These are phyloP conservation scores for Tricholoma terreum DNA, from an alignment of 768 basidiomycete genomes.

Conservation along the genomic window DNA sequence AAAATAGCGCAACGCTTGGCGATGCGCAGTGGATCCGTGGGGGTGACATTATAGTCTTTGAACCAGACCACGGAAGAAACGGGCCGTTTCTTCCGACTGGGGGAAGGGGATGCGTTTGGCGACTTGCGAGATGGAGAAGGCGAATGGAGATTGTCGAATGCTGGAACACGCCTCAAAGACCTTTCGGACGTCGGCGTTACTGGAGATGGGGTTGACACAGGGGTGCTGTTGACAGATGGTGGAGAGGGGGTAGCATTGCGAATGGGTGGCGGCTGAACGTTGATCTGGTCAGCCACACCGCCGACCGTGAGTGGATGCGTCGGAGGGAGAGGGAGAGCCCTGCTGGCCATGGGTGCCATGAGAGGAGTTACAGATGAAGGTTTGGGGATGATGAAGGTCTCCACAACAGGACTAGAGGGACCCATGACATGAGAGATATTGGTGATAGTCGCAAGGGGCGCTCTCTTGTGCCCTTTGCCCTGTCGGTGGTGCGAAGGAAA, in stretches of 20 bases:
- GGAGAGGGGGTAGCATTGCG: neutral
- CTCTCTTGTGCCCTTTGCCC: slow-evolving; percentile 13
- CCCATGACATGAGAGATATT: slow-evolving; percentile 5
- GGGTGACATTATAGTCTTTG: slow-evolving; percentile 1
- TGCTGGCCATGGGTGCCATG: neutral
- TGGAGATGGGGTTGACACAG: no score
- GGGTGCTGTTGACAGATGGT: neutral
- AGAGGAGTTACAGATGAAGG: neutral
- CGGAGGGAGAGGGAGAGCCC: neutral
- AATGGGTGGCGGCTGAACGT: neutral
- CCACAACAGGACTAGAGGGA: slow-evolving; percentile 4
- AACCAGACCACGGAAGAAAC: slow-evolving; percentile 2
- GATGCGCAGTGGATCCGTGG: slow-evolving; percentile 16
- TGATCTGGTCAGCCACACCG: neutral
- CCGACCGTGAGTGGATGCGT: neutral
- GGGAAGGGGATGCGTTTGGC: neutral
- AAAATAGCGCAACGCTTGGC: slow-evolving; percentile 10
- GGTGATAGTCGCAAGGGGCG: slow-evolving; percentile 10
- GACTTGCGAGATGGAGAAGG: slow-evolving; percentile 4
- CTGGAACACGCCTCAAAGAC: slow-evolving; percentile 8
- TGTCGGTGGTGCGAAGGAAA: slow-evolving; percentile 6
- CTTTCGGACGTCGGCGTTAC: neutral
- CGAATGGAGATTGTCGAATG: slow-evolving; percentile 9
- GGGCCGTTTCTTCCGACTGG: neutral
- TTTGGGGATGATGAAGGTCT: neutral